These are phyloP conservation scores for Stachybotrys chartarum DNA, from an alignment of 2,329 filamentous ascomycete genomes.

Conservation along the genomic window DNA sequence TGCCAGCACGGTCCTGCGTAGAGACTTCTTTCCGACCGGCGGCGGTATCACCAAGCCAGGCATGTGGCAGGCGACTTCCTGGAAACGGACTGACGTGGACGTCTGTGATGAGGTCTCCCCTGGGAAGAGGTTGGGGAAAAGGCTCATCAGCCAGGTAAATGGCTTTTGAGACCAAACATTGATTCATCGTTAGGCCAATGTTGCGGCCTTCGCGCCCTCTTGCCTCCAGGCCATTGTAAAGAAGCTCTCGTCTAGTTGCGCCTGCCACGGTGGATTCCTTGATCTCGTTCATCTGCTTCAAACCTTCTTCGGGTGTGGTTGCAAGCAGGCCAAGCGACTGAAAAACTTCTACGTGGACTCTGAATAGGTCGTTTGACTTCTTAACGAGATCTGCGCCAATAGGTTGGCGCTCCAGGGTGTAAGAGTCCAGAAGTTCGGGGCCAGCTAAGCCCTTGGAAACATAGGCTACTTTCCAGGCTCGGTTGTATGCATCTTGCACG, in stretches of 20 bases:
- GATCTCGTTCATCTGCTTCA: constrained; percentile 31
- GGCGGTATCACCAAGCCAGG: constrained; percentile 49
- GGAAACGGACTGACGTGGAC: constrained; percentile 47
- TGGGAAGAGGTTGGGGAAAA: constrained; percentile 6
- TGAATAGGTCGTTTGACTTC: constrained; percentile 49
- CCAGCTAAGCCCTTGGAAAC: constrained; percentile 26
- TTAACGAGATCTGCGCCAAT: constrained; percentile 40
- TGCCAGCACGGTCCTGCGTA: constrained; percentile 3
- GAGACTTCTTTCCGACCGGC: neutral
- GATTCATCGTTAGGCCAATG: constrained; percentile 53
- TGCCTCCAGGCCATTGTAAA: constrained; percentile 33
- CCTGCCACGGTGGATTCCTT: constrained; percentile 28
- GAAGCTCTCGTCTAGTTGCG: constrained; percentile 24
- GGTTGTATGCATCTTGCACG: constrained; percentile 48
- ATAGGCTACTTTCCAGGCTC: constrained; percentile 48
- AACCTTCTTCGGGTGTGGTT: constrained; percentile 29
- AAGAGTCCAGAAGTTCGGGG: constrained; percentile 32
- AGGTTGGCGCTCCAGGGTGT: constrained; percentile 39
- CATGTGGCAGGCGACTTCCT: constrained; percentile 53
- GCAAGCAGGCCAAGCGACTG: constrained; percentile 36
- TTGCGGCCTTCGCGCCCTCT: constrained; percentile 45
- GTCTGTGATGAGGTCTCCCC: constrained; percentile 31
- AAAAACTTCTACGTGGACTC: constrained; percentile 41
- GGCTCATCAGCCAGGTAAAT: constrained; percentile 37
- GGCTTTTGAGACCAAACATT: constrained; percentile 40